Percentiles rank a stretch among this genome's conserved stretches.
Evolutionary conservation across 495 filamentous ascomycete genomes (phyloP).

Genomic region (Mytilinidion resinicola): DNA sequence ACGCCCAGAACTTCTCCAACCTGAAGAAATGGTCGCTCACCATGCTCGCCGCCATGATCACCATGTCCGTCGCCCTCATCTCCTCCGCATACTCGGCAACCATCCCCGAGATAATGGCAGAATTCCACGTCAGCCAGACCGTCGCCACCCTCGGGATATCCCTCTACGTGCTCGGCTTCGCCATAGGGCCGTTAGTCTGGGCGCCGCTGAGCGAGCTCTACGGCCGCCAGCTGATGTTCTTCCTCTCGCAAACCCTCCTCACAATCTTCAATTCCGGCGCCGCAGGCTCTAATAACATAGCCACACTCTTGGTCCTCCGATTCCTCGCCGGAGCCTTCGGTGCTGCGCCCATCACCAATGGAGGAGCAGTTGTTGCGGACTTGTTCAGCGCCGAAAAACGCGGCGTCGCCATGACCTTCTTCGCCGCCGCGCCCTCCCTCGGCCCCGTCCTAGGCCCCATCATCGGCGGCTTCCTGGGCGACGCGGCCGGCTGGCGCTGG

Average conservation of each 20-base stretch:
- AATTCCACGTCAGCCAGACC: constrained; percentile 22
- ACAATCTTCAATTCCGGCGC: constrained; percentile 49
- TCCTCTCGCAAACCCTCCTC: constrained; percentile 49
- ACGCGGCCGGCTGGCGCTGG: constrained; percentile 57
- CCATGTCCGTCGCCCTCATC: neutral
- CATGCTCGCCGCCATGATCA: neutral
- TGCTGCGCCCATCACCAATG: constrained; percentile 46
- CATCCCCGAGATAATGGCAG: constrained; percentile 20
- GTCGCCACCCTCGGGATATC: constrained; percentile 34
- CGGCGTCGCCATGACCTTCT: constrained; percentile 48
- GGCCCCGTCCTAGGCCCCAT: constrained; percentile 52
- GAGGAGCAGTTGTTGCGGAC: constrained; percentile 50
- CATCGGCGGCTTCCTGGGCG: constrained; percentile 46
- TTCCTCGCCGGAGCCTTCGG: constrained; percentile 50
- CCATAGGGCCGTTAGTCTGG: constrained; percentile 52
- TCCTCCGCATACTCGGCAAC: neutral
- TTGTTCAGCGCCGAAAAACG: constrained; percentile 40
- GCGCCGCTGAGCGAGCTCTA: constrained; percentile 61
- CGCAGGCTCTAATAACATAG: constrained; percentile 42
- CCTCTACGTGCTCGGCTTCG: constrained; percentile 47
- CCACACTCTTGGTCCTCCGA: constrained; percentile 49
- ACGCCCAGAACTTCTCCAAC: neutral
- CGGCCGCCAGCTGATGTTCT: constrained; percentile 50
- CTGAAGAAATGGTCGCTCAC: neutral
- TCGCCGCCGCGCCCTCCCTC: constrained; percentile 43